These are phyloP conservation scores for Tilletia caries DNA, from an alignment of 1,284 basidiomycete species.

Conservation along the genomic window DNA sequence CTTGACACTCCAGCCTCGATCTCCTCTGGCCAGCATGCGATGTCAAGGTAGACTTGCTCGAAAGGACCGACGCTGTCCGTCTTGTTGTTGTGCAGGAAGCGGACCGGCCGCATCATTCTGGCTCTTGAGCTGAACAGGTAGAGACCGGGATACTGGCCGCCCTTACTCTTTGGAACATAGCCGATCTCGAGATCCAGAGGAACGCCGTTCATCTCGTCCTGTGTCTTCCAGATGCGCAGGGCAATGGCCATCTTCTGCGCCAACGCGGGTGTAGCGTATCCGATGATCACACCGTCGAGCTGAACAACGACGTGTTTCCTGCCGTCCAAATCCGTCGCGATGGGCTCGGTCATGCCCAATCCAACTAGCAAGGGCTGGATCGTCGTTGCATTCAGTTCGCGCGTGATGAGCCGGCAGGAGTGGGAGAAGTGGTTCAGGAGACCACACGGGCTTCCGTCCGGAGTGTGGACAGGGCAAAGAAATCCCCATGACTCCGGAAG, in stretches of 20 bases:
- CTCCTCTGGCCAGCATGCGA: conserved; percentile 86
- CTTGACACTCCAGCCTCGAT: conserved; percentile 72
- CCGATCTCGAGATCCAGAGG: conserved; percentile 96
- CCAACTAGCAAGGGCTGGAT: conserved; percentile 77
- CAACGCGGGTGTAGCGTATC: conserved; percentile 80
- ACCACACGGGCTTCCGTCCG: conserved; percentile 96
- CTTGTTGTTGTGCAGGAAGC: conserved; percentile 77
- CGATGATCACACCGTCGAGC: conserved; percentile 88
- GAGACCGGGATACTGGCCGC: conserved; percentile 94
- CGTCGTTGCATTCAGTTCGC: conserved; percentile 70
- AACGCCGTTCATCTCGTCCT: conserved; percentile 69
- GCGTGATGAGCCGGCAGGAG: conserved; percentile 85
- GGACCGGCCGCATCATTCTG: conserved; percentile 98
- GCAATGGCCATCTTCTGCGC: conserved; percentile 76
- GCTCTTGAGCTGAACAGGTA: conserved; percentile 85
- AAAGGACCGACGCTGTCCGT: conserved; percentile 92
- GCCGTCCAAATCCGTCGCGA: conserved; percentile 72
- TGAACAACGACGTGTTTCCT: conserved; percentile 80
- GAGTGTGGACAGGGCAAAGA: conserved; percentile 97
- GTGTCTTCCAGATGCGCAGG: conserved; percentile 93
- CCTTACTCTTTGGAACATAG: conserved; percentile 79
- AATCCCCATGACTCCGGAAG: conserved; percentile 99
- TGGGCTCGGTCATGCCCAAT: conserved; percentile 91
- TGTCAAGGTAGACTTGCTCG: conserved; percentile 99
- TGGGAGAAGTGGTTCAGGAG: conserved; percentile 94